Percentiles rank a stretch among this genome's conserved stretches.
These are phyloP conservation scores for Suaeda aralocaspica DNA, from an alignment of 148 eudicot species.

Conservation along the genomic window DNA sequence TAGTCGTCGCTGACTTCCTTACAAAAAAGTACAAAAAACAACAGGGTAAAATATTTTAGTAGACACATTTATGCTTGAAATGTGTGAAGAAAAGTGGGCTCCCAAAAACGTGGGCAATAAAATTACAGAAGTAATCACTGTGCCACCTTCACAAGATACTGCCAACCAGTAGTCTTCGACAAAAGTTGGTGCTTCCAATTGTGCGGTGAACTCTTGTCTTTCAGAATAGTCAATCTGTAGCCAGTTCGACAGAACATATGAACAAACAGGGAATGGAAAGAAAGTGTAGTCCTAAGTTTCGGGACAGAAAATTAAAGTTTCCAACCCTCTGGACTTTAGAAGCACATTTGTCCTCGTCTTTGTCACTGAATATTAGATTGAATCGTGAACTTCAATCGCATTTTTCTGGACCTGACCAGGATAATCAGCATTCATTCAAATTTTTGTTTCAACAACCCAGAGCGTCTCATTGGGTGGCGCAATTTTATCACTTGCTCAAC, in stretches of 20 bases:
- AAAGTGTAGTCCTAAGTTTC: constrained; percentile 12
- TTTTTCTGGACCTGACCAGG: constrained; percentile 22
- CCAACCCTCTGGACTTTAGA: constrained; percentile 69
- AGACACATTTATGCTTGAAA: neutral
- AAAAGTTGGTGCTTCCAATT: constrained; percentile 48
- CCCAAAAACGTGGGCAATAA: neutral
- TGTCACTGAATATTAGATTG: constrained; percentile 27
- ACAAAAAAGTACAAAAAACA: neutral
- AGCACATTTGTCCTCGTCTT: constrained; percentile 37
- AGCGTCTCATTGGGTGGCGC: constrained; percentile 21
- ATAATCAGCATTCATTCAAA: constrained; percentile 8
- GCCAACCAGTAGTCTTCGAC: constrained; percentile 34
- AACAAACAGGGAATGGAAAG: neutral
- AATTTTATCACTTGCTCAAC: constrained; percentile 26
- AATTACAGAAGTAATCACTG: neutral
- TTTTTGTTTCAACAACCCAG: constrained; percentile 13
- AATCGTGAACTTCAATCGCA: constrained; percentile 18
- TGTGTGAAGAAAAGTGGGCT: neutral
- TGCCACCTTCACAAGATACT: constrained; percentile 19
- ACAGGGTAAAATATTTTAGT: constrained; percentile 2
- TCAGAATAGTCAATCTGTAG: constrained; percentile 55
- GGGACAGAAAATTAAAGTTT: constrained; percentile 5
- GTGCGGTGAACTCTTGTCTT: constrained; percentile 50
- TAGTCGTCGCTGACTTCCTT: constrained; percentile 33
- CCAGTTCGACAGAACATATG: neutral